phyloP scores from a whole-genome alignment of 2,329 filamentous ascomycete genomes.

The Aspergillus ruber region DNA sequence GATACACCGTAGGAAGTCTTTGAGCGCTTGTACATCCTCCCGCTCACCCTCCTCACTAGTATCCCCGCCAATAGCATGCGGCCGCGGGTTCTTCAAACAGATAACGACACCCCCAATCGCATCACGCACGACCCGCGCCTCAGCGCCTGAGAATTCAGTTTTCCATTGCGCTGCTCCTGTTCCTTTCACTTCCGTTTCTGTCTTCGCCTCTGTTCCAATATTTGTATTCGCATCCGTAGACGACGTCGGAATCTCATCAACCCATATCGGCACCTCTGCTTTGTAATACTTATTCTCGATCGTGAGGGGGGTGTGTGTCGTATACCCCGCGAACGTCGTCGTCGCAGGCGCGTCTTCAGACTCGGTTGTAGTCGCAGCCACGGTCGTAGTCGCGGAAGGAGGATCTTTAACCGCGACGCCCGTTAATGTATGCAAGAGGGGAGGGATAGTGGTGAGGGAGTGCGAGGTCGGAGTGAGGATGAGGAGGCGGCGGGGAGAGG shows the following conservation, averaged over 20 bases:
- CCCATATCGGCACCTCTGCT: constrained; percentile 41
- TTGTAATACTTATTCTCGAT: constrained; percentile 40
- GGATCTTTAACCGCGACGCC: constrained; percentile 21
- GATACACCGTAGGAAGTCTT: constrained; percentile 30
- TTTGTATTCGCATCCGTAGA: neutral
- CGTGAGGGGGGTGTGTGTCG: constrained; percentile 36
- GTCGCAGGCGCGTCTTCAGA: constrained; percentile 3
- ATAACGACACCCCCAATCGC: constrained; percentile 40
- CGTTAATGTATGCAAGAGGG: constrained; percentile 32
- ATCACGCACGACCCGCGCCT: constrained; percentile 39
- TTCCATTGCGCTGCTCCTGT: constrained; percentile 28
- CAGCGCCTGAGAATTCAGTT: constrained; percentile 34
- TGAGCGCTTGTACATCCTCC: constrained; percentile 20
- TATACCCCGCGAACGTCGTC: constrained; percentile 40
- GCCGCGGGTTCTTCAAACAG: constrained; percentile 25
- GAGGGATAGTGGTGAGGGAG: constrained; percentile 29
- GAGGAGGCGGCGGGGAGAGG: constrained; percentile 37
- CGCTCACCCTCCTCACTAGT: neutral
- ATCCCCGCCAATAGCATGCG: neutral
- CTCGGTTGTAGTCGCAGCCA: constrained; percentile 1
- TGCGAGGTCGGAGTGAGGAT: constrained; percentile 34
- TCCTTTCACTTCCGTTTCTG: neutral
- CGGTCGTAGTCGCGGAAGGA: constrained; percentile 12
- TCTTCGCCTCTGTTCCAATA: neutral
- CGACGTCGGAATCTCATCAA: constrained; percentile 37